Evolutionary conservation across 495 filamentous ascomycete species (phyloP), one percentile per base, ranked within the genome.

Genomic region (Aspergillus cristatus): DNA sequence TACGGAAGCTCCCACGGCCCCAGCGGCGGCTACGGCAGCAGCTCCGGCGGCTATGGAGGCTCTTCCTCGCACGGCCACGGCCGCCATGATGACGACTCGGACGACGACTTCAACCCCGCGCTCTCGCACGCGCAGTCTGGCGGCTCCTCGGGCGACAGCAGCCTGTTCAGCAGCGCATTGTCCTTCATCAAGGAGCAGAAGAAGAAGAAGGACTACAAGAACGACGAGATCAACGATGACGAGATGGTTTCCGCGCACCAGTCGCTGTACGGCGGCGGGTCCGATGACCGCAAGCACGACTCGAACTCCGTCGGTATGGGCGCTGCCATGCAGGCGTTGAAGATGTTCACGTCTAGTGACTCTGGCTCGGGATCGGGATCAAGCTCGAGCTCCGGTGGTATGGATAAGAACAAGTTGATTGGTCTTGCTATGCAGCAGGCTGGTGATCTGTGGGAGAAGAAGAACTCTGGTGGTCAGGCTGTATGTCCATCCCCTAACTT

Each of bases 391-490:
- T 58, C 55, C 13, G 59, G 52, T 0, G 59, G 59, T 12, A 51
- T 57, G 43, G 65, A 65, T 28, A 67, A 81, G 66, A 79, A 72
- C 50, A 55, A 70, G 49, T 75, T 82, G 40, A 71, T 84, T 48
- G 78, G 76, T 3, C 53, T 81, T 57, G 79, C 79, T 0, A 84
- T 84, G 79, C 68, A 62, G 6, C 71, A 84, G 70, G 79, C 79
- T 24, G 58, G 66, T 14, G 75, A 78, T 58, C 47, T 84, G 50
- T 84, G 77, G 58, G 79, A 82, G 58, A 50, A 78, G 66, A 65
- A 71, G 58, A 24, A 48, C 25, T 43, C 54, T 45, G 76, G 76
- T 6, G 45, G 47, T 29, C 68, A 63, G 31, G 58, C 73, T 40
- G 67, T 75, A 43, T 48, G 71, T 70, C 43, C 3, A 45, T 39